phyloP scores from a whole-genome alignment of 345 rosid species.

The Eucalyptus microcorys region DNA sequence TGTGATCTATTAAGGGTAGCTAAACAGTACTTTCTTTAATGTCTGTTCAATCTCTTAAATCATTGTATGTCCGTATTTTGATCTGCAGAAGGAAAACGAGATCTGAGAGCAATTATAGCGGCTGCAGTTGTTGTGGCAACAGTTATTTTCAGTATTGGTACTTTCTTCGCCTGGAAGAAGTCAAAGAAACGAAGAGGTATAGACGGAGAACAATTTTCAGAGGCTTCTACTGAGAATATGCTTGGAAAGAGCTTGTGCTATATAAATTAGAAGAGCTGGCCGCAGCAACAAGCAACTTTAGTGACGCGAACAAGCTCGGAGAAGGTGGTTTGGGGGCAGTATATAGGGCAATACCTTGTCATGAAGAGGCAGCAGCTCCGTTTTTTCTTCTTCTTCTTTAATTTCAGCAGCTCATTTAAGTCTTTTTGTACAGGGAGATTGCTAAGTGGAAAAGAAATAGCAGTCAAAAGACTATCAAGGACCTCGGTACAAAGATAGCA shows the following conservation, averaged over 20 bases:
- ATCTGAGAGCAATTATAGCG: not conserved
- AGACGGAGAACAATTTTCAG: not conserved
- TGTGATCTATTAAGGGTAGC: not conserved
- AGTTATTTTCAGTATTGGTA: not conserved
- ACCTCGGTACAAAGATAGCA: conserved; percentile 8
- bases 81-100: not conserved
- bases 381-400: not conserved
- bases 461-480: conserved; percentile 20
- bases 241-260: not conserved
- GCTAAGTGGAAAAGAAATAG: conserved; percentile 12
- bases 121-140: not conserved
- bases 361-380: not conserved
- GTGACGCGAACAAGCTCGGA: conserved; percentile 12
- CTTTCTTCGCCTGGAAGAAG: not conserved
- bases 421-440: not conserved
- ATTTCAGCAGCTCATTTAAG: not conserved
- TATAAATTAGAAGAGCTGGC: conserved; percentile 24
- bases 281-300: conserved; percentile 16
- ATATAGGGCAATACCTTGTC: not conserved
- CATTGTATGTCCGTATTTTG: not conserved
- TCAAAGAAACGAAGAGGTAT: not conserved
- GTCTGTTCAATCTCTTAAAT: not conserved
- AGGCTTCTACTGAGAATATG: not conserved
- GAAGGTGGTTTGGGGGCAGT: conserved; percentile 14
- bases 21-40: not conserved